Percentiles rank a stretch among this genome's conserved stretches.
Evolutionary conservation across 805 yeast genomes (phyloP).

Genomic region (Sungouiella blattae): DNA sequence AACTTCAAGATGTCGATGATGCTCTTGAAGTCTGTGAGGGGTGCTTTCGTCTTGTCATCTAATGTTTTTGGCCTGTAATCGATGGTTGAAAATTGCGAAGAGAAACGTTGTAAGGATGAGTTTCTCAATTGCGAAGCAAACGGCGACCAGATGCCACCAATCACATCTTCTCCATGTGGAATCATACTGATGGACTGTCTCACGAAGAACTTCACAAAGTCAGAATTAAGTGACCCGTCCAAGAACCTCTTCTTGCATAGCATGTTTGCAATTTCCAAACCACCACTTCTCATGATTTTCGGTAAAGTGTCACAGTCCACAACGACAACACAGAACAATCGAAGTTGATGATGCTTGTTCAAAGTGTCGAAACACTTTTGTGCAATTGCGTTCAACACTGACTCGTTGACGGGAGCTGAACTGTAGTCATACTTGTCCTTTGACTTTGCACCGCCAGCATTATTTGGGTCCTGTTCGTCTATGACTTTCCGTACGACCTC

Average conservation of each 20-base stretch:
- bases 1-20: constrained; percentile 74
- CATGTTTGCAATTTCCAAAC: constrained; percentile 90
- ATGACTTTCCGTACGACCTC: constrained; percentile 37
- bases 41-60: constrained; percentile 76
- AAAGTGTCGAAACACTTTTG: constrained; percentile 42
- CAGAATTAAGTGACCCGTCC: constrained; percentile 76
- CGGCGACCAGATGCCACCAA: constrained; percentile 83
- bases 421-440: constrained; percentile 22
- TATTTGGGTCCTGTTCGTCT: constrained; percentile 28
- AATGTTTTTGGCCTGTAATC: constrained; percentile 72
- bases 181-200: constrained; percentile 59
- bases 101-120: constrained; percentile 57
- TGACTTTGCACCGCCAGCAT: constrained; percentile 10
- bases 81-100: constrained; percentile 75
- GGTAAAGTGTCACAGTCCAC: constrained; percentile 82
- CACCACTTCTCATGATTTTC: constrained; percentile 77
- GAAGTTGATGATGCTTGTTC: constrained; percentile 57
- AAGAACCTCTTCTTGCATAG: constrained; percentile 71
- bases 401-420: constrained; percentile 42
- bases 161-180: constrained; percentile 70
- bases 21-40: constrained; percentile 66
- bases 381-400: constrained; percentile 40
- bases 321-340: constrained; percentile 77
- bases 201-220: constrained; percentile 76
- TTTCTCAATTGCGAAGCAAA: constrained; percentile 67